Evolutionary conservation across 352 stramenopile species (phyloP).

Genomic region (Pythium scleroteichum): DNA sequence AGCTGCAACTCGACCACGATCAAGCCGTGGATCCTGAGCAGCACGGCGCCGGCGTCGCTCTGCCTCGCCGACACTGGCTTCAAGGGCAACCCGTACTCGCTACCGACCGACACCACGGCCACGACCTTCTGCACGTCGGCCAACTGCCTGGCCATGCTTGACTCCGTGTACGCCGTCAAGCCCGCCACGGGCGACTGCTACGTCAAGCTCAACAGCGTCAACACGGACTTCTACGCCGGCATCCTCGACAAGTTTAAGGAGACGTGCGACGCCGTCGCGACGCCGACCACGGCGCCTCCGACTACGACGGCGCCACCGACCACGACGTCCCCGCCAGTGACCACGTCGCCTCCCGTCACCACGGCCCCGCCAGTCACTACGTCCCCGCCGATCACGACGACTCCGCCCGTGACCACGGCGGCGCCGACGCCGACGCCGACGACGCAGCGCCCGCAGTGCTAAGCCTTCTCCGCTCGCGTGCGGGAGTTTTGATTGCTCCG

Average conservation of each 20-base stretch:
- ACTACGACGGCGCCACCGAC: not conserved
- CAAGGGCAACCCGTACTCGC: not conserved
- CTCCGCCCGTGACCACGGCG: not conserved
- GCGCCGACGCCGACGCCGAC: conserved; percentile 3
- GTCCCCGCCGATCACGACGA: not conserved
- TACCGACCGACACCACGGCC: conserved; percentile 1
- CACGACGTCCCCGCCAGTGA: not conserved
- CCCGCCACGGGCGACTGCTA: conserved; percentile 12
- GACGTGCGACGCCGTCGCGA: not conserved
- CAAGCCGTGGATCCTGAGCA: conserved; percentile 19
- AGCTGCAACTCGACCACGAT: not conserved
- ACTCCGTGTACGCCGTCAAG: not conserved
- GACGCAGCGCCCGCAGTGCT: conserved; percentile 10
- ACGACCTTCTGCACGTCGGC: conserved; percentile 1
- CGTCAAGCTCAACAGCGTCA: not conserved
- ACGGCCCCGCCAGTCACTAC: not conserved
- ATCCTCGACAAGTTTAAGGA: conserved; percentile 5
- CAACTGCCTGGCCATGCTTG: conserved; percentile 6
- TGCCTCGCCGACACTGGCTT: conserved; percentile 8
- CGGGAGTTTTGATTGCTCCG: conserved; percentile 3
- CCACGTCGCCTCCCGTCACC: conserved; percentile 4
- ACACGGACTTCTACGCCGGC: conserved; percentile 16
- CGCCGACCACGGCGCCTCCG: not conserved
- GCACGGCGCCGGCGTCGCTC: not conserved
- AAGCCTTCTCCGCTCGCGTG: not conserved